phyloP scores from a whole-genome alignment of 257 asterid genomes.

The Solanum phureja region DNA sequence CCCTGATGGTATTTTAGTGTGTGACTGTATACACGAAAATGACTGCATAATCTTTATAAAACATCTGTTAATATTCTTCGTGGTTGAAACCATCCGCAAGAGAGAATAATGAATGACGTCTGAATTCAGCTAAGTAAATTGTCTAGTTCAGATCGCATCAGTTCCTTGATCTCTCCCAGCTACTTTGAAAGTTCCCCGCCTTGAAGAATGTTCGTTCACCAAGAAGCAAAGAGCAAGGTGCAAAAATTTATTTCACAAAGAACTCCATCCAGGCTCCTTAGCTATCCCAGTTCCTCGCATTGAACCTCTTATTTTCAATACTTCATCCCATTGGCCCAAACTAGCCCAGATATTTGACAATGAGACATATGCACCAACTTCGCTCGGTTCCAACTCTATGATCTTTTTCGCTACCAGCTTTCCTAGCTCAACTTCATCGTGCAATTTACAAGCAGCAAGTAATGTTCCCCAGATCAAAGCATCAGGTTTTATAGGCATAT shows the following conservation, averaged over 20 bases:
- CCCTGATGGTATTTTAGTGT: not conserved
- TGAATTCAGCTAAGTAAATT: not conserved
- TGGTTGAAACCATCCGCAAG: not conserved
- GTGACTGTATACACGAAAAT: not conserved
- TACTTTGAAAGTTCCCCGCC: not conserved
- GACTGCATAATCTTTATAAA: not conserved
- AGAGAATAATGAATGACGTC: not conserved
- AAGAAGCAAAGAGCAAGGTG: not conserved
- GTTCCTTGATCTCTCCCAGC: not conserved
- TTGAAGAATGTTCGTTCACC: not conserved
- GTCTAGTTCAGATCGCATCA: not conserved
- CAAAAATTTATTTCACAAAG: conserved; percentile 15
- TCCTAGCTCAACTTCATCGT: conserved; percentile 49
- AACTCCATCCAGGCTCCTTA: conserved; percentile 78
- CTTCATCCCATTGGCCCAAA: conserved; percentile 73
- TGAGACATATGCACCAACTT: conserved; percentile 48
- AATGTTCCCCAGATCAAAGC: conserved; percentile 60
- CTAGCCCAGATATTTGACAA: conserved; percentile 63
- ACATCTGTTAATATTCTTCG: not conserved
- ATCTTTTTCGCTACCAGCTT: conserved; percentile 48
- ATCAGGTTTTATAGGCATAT: conserved; percentile 51
- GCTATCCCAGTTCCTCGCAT: conserved; percentile 35
- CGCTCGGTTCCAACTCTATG: conserved; percentile 42
- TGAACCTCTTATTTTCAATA: conserved; percentile 31
- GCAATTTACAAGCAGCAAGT: conserved; percentile 64